Evolutionary conservation across 306 rosid genomes (phyloP).

Genomic region (Pterocarpus santalinus): DNA sequence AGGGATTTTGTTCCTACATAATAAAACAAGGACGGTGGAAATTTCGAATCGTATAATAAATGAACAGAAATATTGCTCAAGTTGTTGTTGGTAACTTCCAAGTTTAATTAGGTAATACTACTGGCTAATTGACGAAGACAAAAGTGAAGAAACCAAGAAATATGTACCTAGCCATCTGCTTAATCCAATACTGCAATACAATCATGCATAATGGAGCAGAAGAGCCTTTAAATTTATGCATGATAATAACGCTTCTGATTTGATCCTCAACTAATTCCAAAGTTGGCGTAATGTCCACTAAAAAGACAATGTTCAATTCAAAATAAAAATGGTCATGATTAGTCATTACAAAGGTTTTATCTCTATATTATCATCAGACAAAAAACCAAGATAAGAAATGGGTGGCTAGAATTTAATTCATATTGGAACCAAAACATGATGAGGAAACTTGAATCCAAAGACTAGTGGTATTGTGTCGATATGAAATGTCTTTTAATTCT

Average conservation of each 20-base stretch:
- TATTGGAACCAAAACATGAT: not conserved
- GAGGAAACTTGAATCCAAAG: constrained; percentile 4
- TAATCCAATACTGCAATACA: not conserved
- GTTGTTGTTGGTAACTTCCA: not conserved
- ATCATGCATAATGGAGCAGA: not conserved
- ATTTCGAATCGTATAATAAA: not conserved
- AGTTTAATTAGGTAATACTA: not conserved
- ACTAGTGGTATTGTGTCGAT: not conserved
- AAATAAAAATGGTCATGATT: not conserved
- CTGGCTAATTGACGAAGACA: constrained; percentile 2
- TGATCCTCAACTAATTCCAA: not conserved
- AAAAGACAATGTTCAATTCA: not conserved
- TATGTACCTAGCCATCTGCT: not conserved
- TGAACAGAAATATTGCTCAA: not conserved
- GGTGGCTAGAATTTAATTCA: constrained; percentile 3
- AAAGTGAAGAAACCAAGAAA: not conserved
- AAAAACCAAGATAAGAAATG: not conserved
- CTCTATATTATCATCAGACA: not conserved
- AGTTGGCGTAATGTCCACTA: not conserved
- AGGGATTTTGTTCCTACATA: constrained; percentile 4
- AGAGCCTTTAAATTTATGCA: not conserved
- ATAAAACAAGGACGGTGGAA: not conserved
- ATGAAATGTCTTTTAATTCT: no score
- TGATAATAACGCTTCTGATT: constrained; percentile 13
- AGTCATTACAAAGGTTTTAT: not conserved